Percentiles rank a stretch among this genome's conserved stretches.
phyloP scores from a whole-genome alignment of 345 rosid genomes.

The Laguncularia racemosa region DNA sequence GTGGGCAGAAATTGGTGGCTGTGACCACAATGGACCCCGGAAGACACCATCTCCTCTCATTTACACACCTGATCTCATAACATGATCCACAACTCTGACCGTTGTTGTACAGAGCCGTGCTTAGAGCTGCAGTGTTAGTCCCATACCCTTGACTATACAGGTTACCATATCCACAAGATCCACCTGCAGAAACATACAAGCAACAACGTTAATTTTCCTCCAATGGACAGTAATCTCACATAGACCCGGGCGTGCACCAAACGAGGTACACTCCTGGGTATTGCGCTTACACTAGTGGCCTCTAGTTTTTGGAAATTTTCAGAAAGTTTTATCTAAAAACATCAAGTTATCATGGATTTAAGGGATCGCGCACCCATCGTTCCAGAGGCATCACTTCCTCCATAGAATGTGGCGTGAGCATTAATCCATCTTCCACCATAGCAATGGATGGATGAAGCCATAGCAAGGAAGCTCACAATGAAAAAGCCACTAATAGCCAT shows the following conservation, averaged over 20 bases:
- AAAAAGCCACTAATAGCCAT: conserved; percentile 15
- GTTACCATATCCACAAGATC: conserved; percentile 71
- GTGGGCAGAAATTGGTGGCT: conserved; percentile 70
- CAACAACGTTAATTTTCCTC: no score
- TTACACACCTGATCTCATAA: conserved; percentile 47
- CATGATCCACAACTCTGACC: conserved; percentile 64
- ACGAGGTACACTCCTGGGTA: no score
- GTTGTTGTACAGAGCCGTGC: conserved; percentile 57
- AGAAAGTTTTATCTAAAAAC: not conserved
- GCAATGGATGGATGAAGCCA: conserved; percentile 34
- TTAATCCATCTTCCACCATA: conserved; percentile 17
- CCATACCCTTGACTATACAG: conserved; percentile 72
- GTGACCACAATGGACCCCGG: conserved; percentile 56
- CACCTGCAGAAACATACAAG: conserved; percentile 24
- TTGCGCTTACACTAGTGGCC: no score
- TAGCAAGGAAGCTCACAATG: conserved; percentile 34
- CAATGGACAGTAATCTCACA: no score
- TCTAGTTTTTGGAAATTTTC: no score
- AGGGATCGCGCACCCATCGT: conserved; percentile 27
- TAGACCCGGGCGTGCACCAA: no score
- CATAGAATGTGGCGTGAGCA: conserved; percentile 41
- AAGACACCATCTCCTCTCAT: conserved; percentile 52
- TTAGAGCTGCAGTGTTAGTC: conserved; percentile 59
- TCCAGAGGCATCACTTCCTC: conserved; percentile 40
- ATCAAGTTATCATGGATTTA: not conserved